These are phyloP conservation scores for Lasiodiplodia theobromae DNA, from an alignment of 2,329 filamentous ascomycete species.

Conservation along the genomic window DNA sequence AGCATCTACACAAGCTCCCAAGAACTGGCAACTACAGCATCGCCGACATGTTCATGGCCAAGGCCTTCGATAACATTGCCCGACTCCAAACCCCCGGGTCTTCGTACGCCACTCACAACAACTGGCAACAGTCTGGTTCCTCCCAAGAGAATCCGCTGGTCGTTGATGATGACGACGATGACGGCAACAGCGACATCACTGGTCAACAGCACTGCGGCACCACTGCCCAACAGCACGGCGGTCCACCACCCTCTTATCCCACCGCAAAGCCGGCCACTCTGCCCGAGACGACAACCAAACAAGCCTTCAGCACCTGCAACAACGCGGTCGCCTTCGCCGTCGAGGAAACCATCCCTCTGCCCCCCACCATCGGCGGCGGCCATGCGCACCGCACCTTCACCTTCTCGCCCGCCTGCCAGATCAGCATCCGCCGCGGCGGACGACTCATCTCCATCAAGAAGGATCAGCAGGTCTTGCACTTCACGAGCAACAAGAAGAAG, in stretches of 20 bases:
- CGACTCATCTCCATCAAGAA: not conserved
- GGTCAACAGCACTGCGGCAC: not conserved
- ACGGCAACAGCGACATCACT: not conserved
- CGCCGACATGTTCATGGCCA: not conserved
- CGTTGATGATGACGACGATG: not conserved
- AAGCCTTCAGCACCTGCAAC: not conserved
- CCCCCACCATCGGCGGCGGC: not conserved
- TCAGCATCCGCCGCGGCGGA: not conserved
- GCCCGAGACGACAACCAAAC: not conserved
- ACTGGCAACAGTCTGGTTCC: not conserved
- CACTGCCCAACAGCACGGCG: not conserved
- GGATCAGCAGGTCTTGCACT: not conserved
- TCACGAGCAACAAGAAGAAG: not conserved
- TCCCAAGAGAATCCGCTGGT: not conserved
- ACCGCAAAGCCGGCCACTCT: not conserved
- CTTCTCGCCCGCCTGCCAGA: not conserved
- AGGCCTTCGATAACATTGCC: no score
- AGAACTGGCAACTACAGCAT: not conserved
- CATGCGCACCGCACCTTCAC: not conserved
- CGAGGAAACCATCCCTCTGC: not conserved
- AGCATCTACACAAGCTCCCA: not conserved
- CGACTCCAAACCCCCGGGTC: no score
- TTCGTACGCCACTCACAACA: not conserved
- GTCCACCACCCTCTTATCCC: not conserved
- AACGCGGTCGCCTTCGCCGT: not conserved